Conservation (phyloP, 306 rosid genomes). For the Herpetospermum pedunculosum region DNA sequence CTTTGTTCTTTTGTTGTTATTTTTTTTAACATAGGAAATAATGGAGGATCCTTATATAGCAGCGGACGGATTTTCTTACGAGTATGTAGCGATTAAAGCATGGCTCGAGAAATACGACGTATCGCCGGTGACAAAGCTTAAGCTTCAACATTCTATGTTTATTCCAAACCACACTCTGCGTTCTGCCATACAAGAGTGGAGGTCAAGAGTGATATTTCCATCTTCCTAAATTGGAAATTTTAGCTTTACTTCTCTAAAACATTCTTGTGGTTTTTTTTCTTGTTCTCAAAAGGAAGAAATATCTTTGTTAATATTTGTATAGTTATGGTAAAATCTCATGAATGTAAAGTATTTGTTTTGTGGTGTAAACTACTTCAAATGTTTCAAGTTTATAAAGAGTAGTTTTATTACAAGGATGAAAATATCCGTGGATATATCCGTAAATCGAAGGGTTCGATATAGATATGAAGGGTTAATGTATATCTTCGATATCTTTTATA, state of each 20-base stretch:
- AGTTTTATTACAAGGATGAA: no score
- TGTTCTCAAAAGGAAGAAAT: not conserved
- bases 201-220: conserved; percentile 23
- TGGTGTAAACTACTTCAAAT: not conserved
- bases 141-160: conserved; percentile 40
- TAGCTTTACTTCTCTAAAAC: not conserved
- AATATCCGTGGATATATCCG: no score
- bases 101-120: conserved; percentile 68
- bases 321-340: not conserved
- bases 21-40: conserved; percentile 42
- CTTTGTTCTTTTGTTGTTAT: not conserved
- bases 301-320: not conserved
- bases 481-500: no score
- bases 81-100: conserved; percentile 75
- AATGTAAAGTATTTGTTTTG: not conserved
- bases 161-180: conserved; percentile 71
- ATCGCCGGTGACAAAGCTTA: conserved; percentile 65
- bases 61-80: conserved; percentile 82
- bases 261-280: not conserved
- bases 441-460: no score
- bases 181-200: conserved; percentile 86
- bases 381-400: not conserved
- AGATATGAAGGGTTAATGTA: no score
- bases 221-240: conserved; percentile 2
- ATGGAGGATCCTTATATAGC: conserved; percentile 86